Base-by-base conservation (phyloP, 2,329 filamentous ascomycete genomes). In the Pyrenophora seminiperda region DNA sequence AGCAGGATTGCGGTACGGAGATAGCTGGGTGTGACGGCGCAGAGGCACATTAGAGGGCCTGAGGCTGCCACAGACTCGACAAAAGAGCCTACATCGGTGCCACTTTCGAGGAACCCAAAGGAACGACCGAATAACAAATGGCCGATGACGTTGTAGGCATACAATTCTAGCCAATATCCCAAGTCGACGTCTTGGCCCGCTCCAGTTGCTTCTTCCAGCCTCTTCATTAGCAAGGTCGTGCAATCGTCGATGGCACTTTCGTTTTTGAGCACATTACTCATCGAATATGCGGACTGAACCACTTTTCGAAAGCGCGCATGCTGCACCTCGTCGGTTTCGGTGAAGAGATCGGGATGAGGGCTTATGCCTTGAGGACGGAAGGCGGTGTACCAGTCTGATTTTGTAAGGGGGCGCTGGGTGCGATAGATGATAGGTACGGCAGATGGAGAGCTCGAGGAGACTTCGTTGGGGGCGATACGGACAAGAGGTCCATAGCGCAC, bases 91-190 rank as follows among this genome's bases (percentile, higher is more conserved):
- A 75, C 59, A 50, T 80, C 77, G 2, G 56, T 47, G 1, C 71
- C 66, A 5, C 66, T 56, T 18, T 76, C 60, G 41, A 78, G 62
- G 54, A 77, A 79, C 2, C 76, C 75, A 42, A 77, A 75, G 42
- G 68, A 68, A 7, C 66, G 63, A 15, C 75, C 71, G 37, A 77
- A 78, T 17, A 69, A 73, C 15, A 76, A 53, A 22, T 71, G 69
- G 14, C 76, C 74, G 14, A 77, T 66, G n/a, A 76, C 68, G 46
- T 79, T 76, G 66, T 75, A 43, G 17, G 56, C 47, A 3, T 55
- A 63, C 41, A 59, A 51, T 32, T 70, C 59, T 37, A 68, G 40
- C 68, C 67, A 71, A 18, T 53, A 40, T 1, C 66, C 66, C 14
- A 68, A 39, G 31, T 71, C 62, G 13, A 71, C 47, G 3, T 42